Evolutionary conservation across 768 basidiomycete species (phyloP).

Genomic region (Boletus coccyginus): DNA sequence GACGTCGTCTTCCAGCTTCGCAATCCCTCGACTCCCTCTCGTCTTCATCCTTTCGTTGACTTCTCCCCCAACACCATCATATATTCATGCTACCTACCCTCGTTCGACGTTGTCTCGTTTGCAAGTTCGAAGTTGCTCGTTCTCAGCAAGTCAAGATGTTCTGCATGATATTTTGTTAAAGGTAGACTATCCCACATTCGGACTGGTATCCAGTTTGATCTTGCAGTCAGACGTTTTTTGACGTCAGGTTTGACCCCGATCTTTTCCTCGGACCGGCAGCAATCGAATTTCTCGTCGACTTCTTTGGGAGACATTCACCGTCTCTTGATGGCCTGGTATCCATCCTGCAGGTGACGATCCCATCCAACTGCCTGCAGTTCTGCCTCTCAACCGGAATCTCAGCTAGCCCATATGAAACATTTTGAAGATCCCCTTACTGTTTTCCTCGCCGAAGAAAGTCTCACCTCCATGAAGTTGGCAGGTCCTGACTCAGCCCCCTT

Average conservation of each 20-base stretch:
- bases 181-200: conserved; percentile 33
- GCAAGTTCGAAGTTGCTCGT: conserved; percentile 47
- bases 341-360: conserved; percentile 54
- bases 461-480: conserved; percentile 10
- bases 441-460: conserved; percentile 12
- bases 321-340: conserved; percentile 58
- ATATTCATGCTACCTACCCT: conserved; percentile 58
- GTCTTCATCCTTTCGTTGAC: conserved; percentile 63
- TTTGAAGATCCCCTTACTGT: conserved; percentile 59
- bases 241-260: conserved; percentile 54
- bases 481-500: conserved; percentile 29
- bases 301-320: conserved; percentile 51
- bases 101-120: conserved; percentile 58
- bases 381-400: not conserved
- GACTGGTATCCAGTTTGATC: not conserved
- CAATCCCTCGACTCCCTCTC: conserved; percentile 53
- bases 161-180: conserved; percentile 54
- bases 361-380: not conserved
- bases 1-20: conserved; percentile 38
- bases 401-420: conserved; percentile 71
- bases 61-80: conserved; percentile 53
- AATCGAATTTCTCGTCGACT: conserved; percentile 56
- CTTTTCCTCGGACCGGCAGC: conserved; percentile 58
- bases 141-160: conserved; percentile 47
- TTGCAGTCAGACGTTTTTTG: conserved; percentile 58